Evolutionary conservation across 768 basidiomycete genomes (phyloP).

Genomic region (Gymnopilus dilepis): DNA sequence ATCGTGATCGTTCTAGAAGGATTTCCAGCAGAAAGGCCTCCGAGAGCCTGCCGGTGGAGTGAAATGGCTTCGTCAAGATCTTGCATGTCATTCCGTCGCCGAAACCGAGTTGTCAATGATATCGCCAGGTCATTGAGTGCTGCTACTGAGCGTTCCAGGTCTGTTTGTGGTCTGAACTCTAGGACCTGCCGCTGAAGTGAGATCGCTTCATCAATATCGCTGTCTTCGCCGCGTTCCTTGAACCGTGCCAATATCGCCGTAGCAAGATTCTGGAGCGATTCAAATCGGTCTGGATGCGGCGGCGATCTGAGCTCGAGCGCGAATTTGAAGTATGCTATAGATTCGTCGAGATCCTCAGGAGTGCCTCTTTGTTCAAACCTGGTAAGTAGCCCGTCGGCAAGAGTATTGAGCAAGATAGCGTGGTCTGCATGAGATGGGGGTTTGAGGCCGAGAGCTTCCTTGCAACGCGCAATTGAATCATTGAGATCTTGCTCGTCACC

Average conservation of each 20-base stretch:
- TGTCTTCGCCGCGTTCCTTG: no score
- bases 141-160: not conserved
- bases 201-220: not conserved
- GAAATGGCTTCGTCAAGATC: slow-evolving; percentile 12
- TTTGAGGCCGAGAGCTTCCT: not conserved
- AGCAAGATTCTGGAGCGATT: no score
- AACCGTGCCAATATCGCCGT: no score
- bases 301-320: not conserved
- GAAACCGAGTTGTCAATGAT: not conserved
- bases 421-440: not conserved
- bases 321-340: not conserved
- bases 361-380: not conserved
- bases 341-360: not conserved
- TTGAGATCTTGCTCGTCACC: not conserved
- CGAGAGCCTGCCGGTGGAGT: not conserved
- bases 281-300: no score
- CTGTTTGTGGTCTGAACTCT: not conserved
- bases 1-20: not conserved
- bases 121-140: not conserved
- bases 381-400: not conserved
- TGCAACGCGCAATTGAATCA: not conserved
- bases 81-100: not conserved
- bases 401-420: not conserved
- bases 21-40: not conserved
- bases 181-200: not conserved